Evolutionary conservation across 2,329 filamentous ascomycete genomes (phyloP).

Genomic region (Colletotrichum zoysiae): DNA sequence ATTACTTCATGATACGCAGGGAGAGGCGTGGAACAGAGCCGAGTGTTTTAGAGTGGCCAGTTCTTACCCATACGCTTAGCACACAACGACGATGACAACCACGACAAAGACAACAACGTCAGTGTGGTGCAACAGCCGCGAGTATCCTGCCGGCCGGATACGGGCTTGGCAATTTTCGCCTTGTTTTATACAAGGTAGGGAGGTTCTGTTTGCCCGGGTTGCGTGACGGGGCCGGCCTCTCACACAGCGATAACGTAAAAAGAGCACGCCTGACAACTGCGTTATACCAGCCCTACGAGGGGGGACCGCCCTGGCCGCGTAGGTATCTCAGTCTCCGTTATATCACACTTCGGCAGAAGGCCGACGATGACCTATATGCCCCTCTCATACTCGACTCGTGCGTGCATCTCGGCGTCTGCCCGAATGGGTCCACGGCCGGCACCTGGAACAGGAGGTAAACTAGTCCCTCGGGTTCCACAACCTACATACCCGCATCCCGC

Average conservation of each 20-base stretch:
- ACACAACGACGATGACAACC: too few species aligned
- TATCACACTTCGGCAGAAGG: background rate
- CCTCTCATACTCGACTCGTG: background rate
- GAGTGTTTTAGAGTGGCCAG: background rate
- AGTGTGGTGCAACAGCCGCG: background rate
- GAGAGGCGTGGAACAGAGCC: background rate
- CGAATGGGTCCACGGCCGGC: background rate
- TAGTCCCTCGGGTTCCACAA: conserved; percentile 22
- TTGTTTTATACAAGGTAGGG: background rate
- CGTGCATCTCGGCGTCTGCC: background rate
- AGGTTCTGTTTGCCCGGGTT: background rate
- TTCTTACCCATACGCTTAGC: too few species aligned
- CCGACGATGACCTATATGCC: background rate
- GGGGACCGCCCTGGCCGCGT: background rate
- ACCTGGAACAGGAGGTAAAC: background rate
- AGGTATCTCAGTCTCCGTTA: background rate
- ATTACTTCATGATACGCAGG: background rate
- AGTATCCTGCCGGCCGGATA: background rate
- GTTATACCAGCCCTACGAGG: too few species aligned
- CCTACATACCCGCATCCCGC: conserved; percentile 11
- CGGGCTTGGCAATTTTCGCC: background rate
- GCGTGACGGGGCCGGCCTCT: background rate
- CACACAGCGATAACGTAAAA: too few species aligned
- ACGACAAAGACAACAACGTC: background rate
- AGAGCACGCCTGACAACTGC: too few species aligned